Evolutionary conservation across 306 rosid species (phyloP), one percentile per base, ranked within the genome.

Genomic region (Urtica urens): DNA sequence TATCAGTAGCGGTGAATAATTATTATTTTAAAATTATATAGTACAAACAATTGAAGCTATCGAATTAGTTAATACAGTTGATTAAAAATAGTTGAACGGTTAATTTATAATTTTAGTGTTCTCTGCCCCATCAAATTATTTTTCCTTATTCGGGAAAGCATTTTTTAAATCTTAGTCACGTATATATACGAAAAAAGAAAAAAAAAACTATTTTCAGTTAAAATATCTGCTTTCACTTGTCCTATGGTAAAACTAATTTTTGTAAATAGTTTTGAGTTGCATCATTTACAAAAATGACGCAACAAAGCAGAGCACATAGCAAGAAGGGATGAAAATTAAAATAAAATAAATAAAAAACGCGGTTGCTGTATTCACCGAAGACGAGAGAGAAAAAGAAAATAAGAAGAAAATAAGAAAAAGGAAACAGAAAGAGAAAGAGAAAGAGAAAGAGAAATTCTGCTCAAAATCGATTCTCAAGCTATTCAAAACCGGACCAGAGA

Each of bases 291-390:
- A 5, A 10, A 38, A 10, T 8, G 17, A 15, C 0, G 9, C 23
- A 38, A 10, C 31, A 24, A 6, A 38, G 13, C 19, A 14, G 17
- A 19, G 11, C 9, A 19, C 41, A 55, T 31, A 30, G 23, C 7
- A 53, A 41, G 38, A 34, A 13, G 34, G 34, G 21, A 24, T 18
- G 45, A 15, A 51, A 35, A 57, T 46, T 40, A 31, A 49, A 51
- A 44, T 3, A 44, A 61, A 41, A 20, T 44, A 40, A 16, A 52
- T 38, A 72, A 58, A 66, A 72, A 78, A 60, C 75, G 67, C 78
- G 88, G 93, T 83, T 81, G 93, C 81, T 62, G 84, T 47, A 49
- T 51, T 65, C 11, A 62, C 79, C 83, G 63, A 79, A 79, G 79
- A 72, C 55, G 62, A 63, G 51, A 26, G 28, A 44, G 47, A 37